These are phyloP conservation scores for Rhododendron kiyosumense DNA, from an alignment of 148 eudicot genomes.

Conservation along the genomic window DNA sequence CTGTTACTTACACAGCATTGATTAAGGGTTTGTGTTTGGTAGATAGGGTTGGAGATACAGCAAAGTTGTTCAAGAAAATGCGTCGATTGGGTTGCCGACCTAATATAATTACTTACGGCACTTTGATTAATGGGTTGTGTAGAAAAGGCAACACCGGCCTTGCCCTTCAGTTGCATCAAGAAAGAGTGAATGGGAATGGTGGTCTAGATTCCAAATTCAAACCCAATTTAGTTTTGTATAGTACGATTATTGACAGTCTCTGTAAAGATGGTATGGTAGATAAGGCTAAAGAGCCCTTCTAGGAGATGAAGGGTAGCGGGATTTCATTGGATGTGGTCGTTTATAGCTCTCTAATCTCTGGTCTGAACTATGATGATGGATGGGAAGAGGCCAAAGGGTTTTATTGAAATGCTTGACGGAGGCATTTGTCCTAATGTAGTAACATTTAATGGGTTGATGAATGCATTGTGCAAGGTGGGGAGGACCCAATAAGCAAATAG, in stretches of 20 bases:
- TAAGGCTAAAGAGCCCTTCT: constrained; percentile 21
- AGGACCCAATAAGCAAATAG: constrained; percentile 14
- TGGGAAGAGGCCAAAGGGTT: constrained; percentile 21
- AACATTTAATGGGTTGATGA: constrained; percentile 18
- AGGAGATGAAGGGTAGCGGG: constrained; percentile 14
- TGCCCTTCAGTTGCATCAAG: constrained; percentile 21
- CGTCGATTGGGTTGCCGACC: constrained; percentile 24
- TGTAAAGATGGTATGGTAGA: constrained; percentile 25
- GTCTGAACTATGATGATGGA: constrained; percentile 13
- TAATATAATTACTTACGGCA: constrained; percentile 20
- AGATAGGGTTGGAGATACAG: constrained; percentile 18
- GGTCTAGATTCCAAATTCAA: neutral
- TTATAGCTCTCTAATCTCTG: constrained; percentile 27
- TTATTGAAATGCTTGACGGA: constrained; percentile 26
- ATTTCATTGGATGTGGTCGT: constrained; percentile 26
- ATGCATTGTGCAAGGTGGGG: constrained; percentile 23
- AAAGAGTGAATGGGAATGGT: constrained; percentile 13
- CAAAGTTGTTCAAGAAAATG: constrained; percentile 15
- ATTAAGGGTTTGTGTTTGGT: constrained; percentile 26
- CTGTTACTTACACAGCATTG: constrained; percentile 24
- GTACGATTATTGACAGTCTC: constrained; percentile 28
- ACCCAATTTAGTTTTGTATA: constrained; percentile 23
- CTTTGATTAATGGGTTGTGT: constrained; percentile 26
- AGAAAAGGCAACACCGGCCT: constrained; percentile 14
- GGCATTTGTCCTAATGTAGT: constrained; percentile 26